Conservation (phyloP, 148 eudicot genomes). For the Diospyros kaki region DNA sequence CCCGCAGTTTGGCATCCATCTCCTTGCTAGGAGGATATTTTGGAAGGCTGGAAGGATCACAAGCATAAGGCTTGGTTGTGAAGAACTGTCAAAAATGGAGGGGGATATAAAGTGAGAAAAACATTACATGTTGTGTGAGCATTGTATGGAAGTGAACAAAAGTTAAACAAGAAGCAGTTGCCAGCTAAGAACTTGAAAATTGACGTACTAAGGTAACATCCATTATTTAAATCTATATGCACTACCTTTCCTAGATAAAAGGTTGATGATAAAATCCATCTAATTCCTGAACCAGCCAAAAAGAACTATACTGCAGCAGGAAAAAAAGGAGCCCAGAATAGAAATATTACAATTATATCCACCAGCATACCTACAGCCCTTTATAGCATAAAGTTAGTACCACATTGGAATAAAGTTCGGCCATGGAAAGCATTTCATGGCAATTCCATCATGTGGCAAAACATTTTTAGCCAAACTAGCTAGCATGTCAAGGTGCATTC, state of each 20-base stretch:
- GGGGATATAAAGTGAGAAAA: background rate
- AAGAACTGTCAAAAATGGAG: conserved; percentile 48
- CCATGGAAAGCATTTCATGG: no score
- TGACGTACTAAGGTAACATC: no score
- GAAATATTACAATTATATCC: no score
- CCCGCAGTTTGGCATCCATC: conserved; percentile 81
- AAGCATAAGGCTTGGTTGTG: conserved; percentile 66
- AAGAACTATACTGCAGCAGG: no score
- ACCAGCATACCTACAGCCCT: background rate
- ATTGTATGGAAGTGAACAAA: background rate
- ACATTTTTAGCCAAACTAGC: no score
- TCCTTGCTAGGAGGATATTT: conserved; percentile 87
- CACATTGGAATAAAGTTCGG: background rate
- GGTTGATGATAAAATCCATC: no score
- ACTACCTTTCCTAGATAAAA: no score
- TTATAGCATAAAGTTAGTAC: background rate
- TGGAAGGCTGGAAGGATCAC: conserved; percentile 79
- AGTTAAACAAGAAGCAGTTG: background rate
- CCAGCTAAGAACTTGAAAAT: background rate
- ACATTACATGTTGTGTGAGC: background rate
- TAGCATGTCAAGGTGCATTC: no score
- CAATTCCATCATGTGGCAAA: no score
- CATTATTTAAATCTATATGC: no score
- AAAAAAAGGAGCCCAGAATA: no score
- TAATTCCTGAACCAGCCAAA: no score